Evolutionary conservation across 208 protist genomes (phyloP).

Genomic region (Balamuthia mandrillaris): DNA sequence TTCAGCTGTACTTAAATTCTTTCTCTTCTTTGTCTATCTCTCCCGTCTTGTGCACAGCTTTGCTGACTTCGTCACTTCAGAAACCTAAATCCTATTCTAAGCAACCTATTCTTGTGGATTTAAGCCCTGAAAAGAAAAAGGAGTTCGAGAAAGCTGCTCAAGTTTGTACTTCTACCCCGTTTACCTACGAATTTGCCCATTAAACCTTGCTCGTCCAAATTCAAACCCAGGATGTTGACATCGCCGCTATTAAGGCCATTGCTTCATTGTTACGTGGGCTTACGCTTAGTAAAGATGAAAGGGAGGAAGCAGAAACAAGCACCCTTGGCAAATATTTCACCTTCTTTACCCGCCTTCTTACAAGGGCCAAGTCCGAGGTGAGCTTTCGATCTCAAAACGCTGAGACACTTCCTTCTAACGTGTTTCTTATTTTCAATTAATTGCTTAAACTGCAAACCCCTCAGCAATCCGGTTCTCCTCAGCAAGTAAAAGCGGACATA

Average conservation of each 20-base stretch:
- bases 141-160: background rate
- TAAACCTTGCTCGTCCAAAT: slow-evolving; percentile 38
- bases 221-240: slow-evolving; percentile 44
- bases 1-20: background rate
- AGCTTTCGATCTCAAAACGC: background rate
- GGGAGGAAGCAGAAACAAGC: background rate
- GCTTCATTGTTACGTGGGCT: slow-evolving; percentile 40
- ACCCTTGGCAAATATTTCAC: slow-evolving; percentile 62
- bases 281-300: slow-evolving; percentile 20
- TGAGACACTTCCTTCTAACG: background rate
- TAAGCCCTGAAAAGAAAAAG: slow-evolving; percentile 21
- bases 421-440: background rate
- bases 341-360: slow-evolving; percentile 56
- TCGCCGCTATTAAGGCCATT: slow-evolving; percentile 48
- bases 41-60: background rate
- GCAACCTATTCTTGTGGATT: background rate
- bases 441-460: background rate
- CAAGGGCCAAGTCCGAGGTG: slow-evolving; percentile 44
- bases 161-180: background rate
- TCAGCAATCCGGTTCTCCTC: background rate
- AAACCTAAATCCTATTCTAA: background rate
- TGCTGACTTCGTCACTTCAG: too few species aligned
- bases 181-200: background rate
- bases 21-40: background rate
- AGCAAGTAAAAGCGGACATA: slow-evolving; percentile 37